Conservation (phyloP, 176 grass and related monocot species). For the Cenchrus fungigraminus region DNA sequence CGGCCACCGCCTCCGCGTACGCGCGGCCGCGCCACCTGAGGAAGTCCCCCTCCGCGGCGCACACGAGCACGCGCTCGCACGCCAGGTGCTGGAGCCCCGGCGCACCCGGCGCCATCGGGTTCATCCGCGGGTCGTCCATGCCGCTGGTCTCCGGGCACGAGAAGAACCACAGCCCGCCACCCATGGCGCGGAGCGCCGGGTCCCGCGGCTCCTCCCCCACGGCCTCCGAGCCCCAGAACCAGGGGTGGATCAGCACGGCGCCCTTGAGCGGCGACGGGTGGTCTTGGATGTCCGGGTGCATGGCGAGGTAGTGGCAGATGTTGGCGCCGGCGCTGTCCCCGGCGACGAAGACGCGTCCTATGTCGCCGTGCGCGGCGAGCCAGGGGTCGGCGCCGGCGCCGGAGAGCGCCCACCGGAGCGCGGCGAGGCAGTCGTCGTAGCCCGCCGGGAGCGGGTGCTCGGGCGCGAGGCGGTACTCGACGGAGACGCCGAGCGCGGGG, state of each 20-base stretch:
- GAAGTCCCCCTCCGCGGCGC: constrained; percentile 51
- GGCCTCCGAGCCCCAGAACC: constrained; percentile 39
- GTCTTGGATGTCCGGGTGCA: not conserved
- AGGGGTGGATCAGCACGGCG: constrained; percentile 48
- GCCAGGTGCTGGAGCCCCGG: constrained; percentile 30
- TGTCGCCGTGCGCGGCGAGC: constrained; percentile 41
- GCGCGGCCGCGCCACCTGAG: constrained; percentile 49
- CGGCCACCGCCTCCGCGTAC: constrained; percentile 53
- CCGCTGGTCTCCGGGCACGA: constrained; percentile 25
- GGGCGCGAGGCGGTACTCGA: constrained; percentile 65
- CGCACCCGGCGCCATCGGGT: constrained; percentile 43
- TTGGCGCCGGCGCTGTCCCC: constrained; percentile 52
- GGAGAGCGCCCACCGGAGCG: constrained; percentile 40
- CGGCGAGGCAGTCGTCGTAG: constrained; percentile 54
- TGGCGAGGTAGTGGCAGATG: constrained; percentile 46
- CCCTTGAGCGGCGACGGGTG: constrained; percentile 9
- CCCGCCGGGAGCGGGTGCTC: constrained; percentile 56
- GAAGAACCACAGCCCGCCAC: constrained; percentile 33
- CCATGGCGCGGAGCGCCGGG: constrained; percentile 3
- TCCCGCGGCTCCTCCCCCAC: constrained; percentile 37
- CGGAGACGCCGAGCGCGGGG: constrained; percentile 39
- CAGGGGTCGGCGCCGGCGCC: constrained; percentile 36
- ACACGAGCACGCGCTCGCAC: constrained; percentile 55
- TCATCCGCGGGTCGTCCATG: constrained; percentile 58
- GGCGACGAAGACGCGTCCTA: constrained; percentile 34